Evolutionary conservation across 176 grass and related monocot species (phyloP), one percentile per base, ranked within the genome.

Genomic region (Avena eriantha): DNA sequence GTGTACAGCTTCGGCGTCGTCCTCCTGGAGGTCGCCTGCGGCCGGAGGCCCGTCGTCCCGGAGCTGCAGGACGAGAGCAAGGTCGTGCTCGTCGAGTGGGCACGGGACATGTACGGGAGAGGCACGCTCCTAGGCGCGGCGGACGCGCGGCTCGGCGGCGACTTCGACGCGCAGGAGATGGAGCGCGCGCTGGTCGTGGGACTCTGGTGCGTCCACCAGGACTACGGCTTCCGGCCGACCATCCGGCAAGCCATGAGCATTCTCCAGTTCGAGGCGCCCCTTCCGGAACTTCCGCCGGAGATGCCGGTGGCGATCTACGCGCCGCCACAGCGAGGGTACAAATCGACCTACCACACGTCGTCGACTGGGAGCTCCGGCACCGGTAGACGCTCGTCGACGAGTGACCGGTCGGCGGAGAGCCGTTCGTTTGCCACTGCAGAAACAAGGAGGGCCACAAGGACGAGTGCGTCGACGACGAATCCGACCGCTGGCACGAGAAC

Each of bases 291-390:
- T 43, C 88, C 5, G 54, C 54, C 29, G 12, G 80, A 64, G 73
- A 88, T 87, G 88, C 88, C 85, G 1, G 82, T 86, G 60, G 85
- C 88, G 5, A 41, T 59, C 22, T 88, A 85, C 16, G 77, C 16
- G 3, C 81, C 41, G 13, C 4, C 74, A 0, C 23, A 4, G 4
- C 23, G 16, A 10, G 0, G 8, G 26, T 3, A 77, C 26, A 2
- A 26, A 4, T 55, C 29, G 50, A 77, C 14, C 50, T 55, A 77
- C n/a, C n/a, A n/a, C 29, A 56, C 17, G 17, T 55, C 29, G 50
- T 77, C 50, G 29, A 19, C 49, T 4, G 31, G 16, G 6, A 55
- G 26, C 16, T 34, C 73, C 1, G 19, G 48, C 8, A 19, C 74
- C 15, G 74, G 16, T 0, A 23, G 46, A 29, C 22, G 5, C n/a